These are phyloP conservation scores for Backusella sp. DNA, from an alignment of 192 early-diverging fungal genomes.

Conservation along the genomic window DNA sequence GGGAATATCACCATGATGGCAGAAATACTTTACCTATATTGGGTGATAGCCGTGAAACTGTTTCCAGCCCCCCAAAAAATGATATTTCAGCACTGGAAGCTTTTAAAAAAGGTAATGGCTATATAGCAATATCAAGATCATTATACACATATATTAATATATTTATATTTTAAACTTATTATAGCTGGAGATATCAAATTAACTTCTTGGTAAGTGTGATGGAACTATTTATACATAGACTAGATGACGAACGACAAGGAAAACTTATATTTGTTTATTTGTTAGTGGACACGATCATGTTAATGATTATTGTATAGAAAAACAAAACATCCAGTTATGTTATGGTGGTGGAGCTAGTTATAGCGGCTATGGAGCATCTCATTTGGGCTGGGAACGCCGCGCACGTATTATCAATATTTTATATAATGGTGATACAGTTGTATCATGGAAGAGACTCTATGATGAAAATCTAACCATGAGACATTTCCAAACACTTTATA, in stretches of 20 bases:
- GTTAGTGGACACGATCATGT: conserved; percentile 32
- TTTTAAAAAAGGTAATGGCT: conserved; percentile 13
- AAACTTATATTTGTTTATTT: neutral
- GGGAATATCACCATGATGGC: neutral
- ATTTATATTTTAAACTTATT: neutral
- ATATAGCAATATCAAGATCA: neutral
- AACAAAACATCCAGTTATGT: conserved; percentile 41
- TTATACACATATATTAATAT: neutral
- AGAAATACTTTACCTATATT: conserved; percentile 6
- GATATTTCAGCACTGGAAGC: conserved; percentile 12
- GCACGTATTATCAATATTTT: conserved; percentile 40
- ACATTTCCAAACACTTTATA: conserved; percentile 39
- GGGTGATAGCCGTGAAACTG: conserved; percentile 19
- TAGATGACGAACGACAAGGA: neutral
- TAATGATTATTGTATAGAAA: conserved; percentile 40
- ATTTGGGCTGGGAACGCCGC: conserved; percentile 33
- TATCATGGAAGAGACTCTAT: conserved; percentile 46
- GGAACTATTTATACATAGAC: neutral
- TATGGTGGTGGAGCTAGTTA: conserved; percentile 44
- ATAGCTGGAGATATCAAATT: conserved; percentile 28
- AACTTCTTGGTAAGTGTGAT: conserved; percentile 16
- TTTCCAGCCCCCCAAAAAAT: conserved; percentile 19
- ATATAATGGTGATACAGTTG: conserved; percentile 32
- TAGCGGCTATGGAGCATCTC: conserved; percentile 39
- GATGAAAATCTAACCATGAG: conserved; percentile 35